Base-by-base conservation (phyloP, 495 filamentous ascomycete species). In the Hyphodiscus hymeniophilus region DNA sequence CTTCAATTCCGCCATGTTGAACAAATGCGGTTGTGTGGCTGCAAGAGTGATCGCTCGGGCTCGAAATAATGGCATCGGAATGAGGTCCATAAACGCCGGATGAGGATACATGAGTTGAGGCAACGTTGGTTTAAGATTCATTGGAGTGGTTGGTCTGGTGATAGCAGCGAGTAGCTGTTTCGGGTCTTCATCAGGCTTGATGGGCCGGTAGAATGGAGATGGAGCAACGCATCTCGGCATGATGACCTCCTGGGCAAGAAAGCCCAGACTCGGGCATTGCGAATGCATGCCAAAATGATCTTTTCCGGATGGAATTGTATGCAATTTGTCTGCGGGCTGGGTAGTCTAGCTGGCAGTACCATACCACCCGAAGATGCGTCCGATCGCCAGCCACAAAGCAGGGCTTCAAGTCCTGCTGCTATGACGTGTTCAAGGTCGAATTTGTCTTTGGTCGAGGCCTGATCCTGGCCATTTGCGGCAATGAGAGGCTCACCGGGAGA, bases 61-160 rank as follows among this genome's bases (percentile, higher is more conserved):
- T 3, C 70, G 55, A 2, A 74, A 52, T 1, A 49, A 35, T 0
- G 70, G 70, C n/a, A 70, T 32, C 0, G 70, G 69, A 8, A 74
- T 60, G 10, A 74, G 42, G 40, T 72, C 70, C 10, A 74, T 49
- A 12, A 63, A 62, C 2, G 68, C 62, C 42, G 70, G 66, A 47
- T 71, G 70, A 8, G 67, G 63, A 31, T 66, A 59, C 5, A 74
- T 59, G 11, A 74, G 65, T 53, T 74, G 70, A 1, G 69, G 61
- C 31, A 66, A 55, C 1, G 70, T 74, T 0, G 69, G 70, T 36
- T 62, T 65, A 0, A 74, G 54, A 47, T 68, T 58, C n/a, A 59
- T 34, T 1, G 66, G 69, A 17, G 59, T 60, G 1, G 47, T 58
- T 2, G 60, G 52, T 7, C 55, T 58, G 2, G 58, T 24, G 22